Percentiles rank a stretch among this genome's conserved stretches.
Conservation (phyloP, 2,329 filamentous ascomycete species). For the Sclerotinia borealis region DNA sequence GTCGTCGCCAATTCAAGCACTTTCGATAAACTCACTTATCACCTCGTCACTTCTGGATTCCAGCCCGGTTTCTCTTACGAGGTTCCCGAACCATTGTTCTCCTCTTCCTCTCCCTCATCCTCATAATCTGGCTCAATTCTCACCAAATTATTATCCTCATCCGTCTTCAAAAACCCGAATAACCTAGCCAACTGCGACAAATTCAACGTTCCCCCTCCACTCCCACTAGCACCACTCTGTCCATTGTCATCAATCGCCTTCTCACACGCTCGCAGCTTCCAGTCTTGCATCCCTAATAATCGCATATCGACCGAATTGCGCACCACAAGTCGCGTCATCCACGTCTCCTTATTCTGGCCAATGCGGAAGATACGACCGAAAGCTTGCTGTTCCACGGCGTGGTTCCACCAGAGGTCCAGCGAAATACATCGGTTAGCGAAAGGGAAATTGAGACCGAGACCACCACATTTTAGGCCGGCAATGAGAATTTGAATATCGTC, state of each 20-base stretch:
- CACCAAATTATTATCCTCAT: conserved; percentile 32
- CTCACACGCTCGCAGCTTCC: conserved; percentile 45
- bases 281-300: conserved; percentile 48
- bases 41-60: neutral
- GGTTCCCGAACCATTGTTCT: neutral
- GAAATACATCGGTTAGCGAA: conserved; percentile 43
- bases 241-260: conserved; percentile 24
- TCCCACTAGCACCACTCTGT: neutral
- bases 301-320: conserved; percentile 51
- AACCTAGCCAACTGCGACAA: conserved; percentile 39
- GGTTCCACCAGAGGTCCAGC: conserved; percentile 36
- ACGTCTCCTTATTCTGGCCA: conserved; percentile 55
- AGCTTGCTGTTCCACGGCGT: conserved; percentile 52
- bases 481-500: conserved; percentile 42
- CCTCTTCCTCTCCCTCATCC: conserved; percentile 12
- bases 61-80: neutral
- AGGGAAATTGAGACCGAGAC: conserved; percentile 49
- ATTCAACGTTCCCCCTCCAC: conserved; percentile 20
- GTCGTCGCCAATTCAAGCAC: neutral
- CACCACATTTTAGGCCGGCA: conserved; percentile 51
- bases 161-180: conserved; percentile 39
- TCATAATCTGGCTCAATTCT: conserved; percentile 26
- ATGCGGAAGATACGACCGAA: conserved; percentile 56
- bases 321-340: conserved; percentile 52
- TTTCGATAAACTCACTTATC: neutral